Conservation (phyloP, 2,329 filamentous ascomycete genomes). For the Alternaria sp. region DNA sequence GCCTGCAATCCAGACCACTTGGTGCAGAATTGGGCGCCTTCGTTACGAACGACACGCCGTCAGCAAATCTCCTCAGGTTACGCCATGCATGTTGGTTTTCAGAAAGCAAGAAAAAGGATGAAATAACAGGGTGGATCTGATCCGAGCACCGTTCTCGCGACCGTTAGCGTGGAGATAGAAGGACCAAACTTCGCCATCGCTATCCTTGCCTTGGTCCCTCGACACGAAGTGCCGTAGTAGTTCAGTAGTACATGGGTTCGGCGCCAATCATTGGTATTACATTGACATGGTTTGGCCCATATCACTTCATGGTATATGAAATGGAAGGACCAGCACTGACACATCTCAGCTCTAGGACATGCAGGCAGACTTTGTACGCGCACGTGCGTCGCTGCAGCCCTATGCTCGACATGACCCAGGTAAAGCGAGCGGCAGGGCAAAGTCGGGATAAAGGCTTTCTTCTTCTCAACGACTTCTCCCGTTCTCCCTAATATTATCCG, state of each 20-base stretch:
- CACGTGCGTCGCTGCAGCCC: conserved; percentile 1
- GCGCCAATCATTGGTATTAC: not conserved
- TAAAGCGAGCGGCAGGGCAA: not conserved
- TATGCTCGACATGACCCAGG: not conserved
- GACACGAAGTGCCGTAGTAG: not conserved
- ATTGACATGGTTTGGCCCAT: not conserved
- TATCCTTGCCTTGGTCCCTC: not conserved
- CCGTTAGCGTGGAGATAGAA: conserved; percentile 7
- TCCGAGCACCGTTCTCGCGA: not conserved
- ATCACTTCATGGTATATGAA: not conserved
- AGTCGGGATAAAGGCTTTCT: not conserved
- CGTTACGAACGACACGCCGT: not conserved
- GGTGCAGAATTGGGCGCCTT: not conserved
- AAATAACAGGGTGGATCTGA: not conserved
- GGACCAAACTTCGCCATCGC: not conserved
- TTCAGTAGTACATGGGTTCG: not conserved
- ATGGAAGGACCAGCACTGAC: not conserved
- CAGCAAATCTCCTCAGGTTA: not conserved
- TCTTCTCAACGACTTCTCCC: not conserved
- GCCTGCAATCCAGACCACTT: not conserved
- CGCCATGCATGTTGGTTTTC: not conserved
- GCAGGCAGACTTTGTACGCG: conserved; percentile 5
- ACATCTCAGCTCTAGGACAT: not conserved
- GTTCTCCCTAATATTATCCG: not conserved
- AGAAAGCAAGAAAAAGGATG: not conserved